Evolutionary conservation across 106 monocot species (phyloP), one percentile per base, ranked within the genome.

Genomic region (Phalaenopsis equestris): DNA sequence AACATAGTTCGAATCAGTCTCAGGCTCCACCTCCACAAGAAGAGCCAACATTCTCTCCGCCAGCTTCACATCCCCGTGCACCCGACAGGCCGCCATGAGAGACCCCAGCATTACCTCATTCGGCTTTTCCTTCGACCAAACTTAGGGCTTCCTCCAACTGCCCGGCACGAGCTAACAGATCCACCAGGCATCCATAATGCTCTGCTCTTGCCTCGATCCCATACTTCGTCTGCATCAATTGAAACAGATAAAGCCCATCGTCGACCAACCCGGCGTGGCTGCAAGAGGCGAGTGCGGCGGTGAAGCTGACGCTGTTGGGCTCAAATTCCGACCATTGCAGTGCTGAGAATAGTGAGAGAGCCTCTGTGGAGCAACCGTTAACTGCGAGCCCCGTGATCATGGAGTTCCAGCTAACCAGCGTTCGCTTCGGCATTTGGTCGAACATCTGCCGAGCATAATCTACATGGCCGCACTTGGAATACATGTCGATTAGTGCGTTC

Each of bases 151-250:
- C 90, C 3, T 86, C 84, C 38, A 92, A 75, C 78, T 76, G 76
- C 77, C 84, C 84, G 2, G 86, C 86, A 14, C 86, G 79, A n/a
- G 84, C 79, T 8, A 89, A 77, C 24, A 89, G 16, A 48, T 89
- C 89, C 37, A 89, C 89, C 64, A 89, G n/a, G 64, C 89, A 89
- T 16, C 89, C 89, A 38, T 84, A 89, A 48, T 89, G 89, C 86
- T 89, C 86, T 0, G 86, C 18, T 24, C 86, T 86, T 41, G 79
- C 52, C 0, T 17, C 21, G 15, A 85, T 43, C 39, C 43, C 46
- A 48, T 80, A 77, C 2, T 72, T 79, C 17, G 6, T 56, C 64
- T 46, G 55, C 86, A 89, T 86, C 1, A 82, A 11, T 6, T 82
- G 67, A 16, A 84, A 89, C 73, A 76, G 82, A 48, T n/a, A 55